These are phyloP conservation scores for Psilocybe cubensis DNA, from an alignment of 768 basidiomycete genomes.

Conservation along the genomic window DNA sequence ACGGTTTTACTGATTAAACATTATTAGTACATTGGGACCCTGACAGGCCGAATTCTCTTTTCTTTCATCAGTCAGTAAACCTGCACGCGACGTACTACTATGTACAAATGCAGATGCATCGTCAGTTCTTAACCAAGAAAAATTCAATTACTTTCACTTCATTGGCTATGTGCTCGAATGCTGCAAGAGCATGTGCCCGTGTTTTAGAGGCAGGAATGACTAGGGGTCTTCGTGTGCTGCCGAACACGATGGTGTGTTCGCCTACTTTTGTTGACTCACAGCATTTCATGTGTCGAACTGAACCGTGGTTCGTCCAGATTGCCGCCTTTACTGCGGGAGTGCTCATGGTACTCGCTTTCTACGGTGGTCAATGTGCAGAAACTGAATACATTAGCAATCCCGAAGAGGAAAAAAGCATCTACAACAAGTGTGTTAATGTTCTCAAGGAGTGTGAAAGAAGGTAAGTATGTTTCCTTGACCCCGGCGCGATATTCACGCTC, in stretches of 20 bases:
- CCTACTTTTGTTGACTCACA: background rate
- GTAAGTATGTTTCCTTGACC: constrained; percentile 17
- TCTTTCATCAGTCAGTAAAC: constrained; percentile 56
- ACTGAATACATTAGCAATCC: constrained; percentile 38
- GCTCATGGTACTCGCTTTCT: constrained; percentile 60
- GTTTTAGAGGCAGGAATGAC: constrained; percentile 59
- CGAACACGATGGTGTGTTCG: constrained; percentile 32
- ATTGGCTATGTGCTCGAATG: constrained; percentile 68
- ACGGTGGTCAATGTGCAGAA: constrained; percentile 44
- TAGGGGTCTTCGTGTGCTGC: constrained; percentile 30
- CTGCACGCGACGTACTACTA: constrained; percentile 49
- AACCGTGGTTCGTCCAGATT: constrained; percentile 24
- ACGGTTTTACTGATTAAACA: background rate
- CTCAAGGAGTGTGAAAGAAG: constrained; percentile 42
- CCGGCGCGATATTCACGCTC: background rate
- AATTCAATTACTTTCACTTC: constrained; percentile 52
- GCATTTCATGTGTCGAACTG: background rate
- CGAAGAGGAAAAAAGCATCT: constrained; percentile 48
- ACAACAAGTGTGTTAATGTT: constrained; percentile 53
- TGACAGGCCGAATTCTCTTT: constrained; percentile 26
- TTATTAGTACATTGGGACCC: constrained; percentile 22
- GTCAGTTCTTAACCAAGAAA: constrained; percentile 61
- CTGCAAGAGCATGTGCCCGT: constrained; percentile 73
- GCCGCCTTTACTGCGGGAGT: constrained; percentile 42
- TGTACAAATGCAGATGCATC: constrained; percentile 67